Conservation (phyloP, 768 basidiomycete species). For the Scleroderma citrinum region DNA sequence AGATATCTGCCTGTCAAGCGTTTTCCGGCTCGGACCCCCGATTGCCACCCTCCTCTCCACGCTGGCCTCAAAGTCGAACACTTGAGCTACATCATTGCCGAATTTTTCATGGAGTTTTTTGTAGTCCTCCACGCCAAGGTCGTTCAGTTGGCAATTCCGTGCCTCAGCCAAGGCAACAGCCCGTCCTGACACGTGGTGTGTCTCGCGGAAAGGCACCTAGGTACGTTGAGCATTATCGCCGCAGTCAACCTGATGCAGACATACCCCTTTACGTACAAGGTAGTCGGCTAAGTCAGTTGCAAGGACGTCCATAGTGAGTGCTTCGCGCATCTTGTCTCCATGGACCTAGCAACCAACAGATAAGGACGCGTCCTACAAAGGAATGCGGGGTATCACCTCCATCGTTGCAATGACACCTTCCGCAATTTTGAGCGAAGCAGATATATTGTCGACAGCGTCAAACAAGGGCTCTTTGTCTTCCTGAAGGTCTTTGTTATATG, state of each 20-base stretch:
- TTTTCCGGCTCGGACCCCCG: slow-evolving; percentile 82
- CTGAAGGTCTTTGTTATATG: slow-evolving; percentile 99
- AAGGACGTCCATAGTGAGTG: slow-evolving; percentile 94
- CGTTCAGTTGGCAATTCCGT: slow-evolving; percentile 71
- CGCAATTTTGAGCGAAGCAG: slow-evolving; percentile 84
- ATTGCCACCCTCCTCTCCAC: slow-evolving; percentile 91
- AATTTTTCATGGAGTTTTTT: slow-evolving; percentile 72
- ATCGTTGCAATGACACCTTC: slow-evolving; percentile 93
- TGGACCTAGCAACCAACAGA: slow-evolving; percentile 54
- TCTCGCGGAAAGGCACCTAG: slow-evolving; percentile 96
- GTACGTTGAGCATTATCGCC: background rate
- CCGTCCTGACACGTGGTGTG: slow-evolving; percentile 95
- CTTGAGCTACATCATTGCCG: slow-evolving; percentile 67
- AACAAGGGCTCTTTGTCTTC: slow-evolving; percentile 98
- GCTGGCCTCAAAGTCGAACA: slow-evolving; percentile 94
- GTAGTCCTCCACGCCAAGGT: slow-evolving; percentile 76
- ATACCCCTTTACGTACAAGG: slow-evolving; percentile 94
- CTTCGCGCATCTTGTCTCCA: slow-evolving; percentile 81
- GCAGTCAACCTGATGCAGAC: slow-evolving; percentile 26
- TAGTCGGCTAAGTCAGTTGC: slow-evolving; percentile 99
- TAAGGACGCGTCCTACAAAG: background rate
- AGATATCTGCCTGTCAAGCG: slow-evolving; percentile 80
- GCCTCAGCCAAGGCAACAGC: slow-evolving; percentile 93
- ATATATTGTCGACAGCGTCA: slow-evolving; percentile 85
- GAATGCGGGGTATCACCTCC: slow-evolving; percentile 44